Base-by-base conservation (phyloP, 2,329 filamentous ascomycete genomes). In the Epichloe coenophiala region DNA sequence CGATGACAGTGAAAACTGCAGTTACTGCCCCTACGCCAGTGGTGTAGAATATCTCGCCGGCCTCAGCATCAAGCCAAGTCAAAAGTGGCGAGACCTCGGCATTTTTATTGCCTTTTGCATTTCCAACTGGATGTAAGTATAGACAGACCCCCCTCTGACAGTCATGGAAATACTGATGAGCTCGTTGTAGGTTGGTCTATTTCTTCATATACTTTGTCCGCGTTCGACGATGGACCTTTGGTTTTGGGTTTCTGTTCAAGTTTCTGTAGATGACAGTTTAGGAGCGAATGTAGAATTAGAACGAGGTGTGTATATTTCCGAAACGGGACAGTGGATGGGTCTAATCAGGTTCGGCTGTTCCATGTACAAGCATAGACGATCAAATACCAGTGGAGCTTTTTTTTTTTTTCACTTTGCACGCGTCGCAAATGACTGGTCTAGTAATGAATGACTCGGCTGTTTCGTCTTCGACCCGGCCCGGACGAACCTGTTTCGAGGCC, bases 191-290 rank as follows among this genome's bases (percentile, higher is more conserved):
- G 43, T 55, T 88, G 49, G 83, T 88, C 1, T 86, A 86, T 63
- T 86, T 88, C 66, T 88, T 89, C 61, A 80, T 88, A 51, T 89
- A 84, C 66, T 83, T 79, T 3, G 81, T 87, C 6, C 73, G 85
- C 17, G 77, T 88, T 50, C 75, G 74, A 55, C 77, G 81, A 7
- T 88, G 83, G 83, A 77, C 67, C 21, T 88, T 88, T 64, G 85
- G 84, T 0, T 72, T 88, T 52, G 78, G 78, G 0, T 68, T 66
- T 42, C 27, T 85, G 3, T 82, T 81, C 61, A 40, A 31, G 33
- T 47, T 40, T 39, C 23, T 51, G 13, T 51, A 45, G 33, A 5
- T n/a, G 27, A 38, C 36, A n/a, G 36, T 8, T 5, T 38, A 15
- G 13, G 36, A 38, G 36, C 12, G 13, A 17, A 17, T 17, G 2